Evolutionary conservation across 2,329 filamentous ascomycete genomes (phyloP), one percentile per base, ranked within the genome.

Genomic region (Pseudocercospora eumusae): DNA sequence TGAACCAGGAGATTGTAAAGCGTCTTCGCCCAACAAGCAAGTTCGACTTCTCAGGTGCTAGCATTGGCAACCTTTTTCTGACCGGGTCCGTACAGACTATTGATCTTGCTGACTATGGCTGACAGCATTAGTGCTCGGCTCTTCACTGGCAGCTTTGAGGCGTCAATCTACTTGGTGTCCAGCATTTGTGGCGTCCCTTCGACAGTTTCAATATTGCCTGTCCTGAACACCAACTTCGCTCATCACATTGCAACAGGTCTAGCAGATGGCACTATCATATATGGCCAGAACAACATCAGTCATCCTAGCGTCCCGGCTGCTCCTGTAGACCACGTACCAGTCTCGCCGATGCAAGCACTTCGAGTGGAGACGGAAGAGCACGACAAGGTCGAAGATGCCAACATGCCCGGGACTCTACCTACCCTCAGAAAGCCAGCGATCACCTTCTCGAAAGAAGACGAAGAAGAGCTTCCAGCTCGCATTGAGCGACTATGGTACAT

Each of bases 401-500:
- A 92, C 68, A 81, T 92, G 1, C 91, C 91, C 0, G 91, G 93
- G 1, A 92, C 90, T 0, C 81, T 97, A 0, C 91, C 92, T 0
- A 89, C 86, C 0, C 81, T 98, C 1, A 84, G 93, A 6, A 87
- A 89, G 61, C 91, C 89, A 56, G 91, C 96, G 65, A 92, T 97
- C 63, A 81, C 82, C 4, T 96, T 96, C 74, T 89, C 84, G 71
- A 98, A 98, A 77, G 81, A 71, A 2, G 81, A 85, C 42, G 88
- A 92, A 65, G 86, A 90, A 64, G 90, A 93, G 59, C 81, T 98
- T 1, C 84, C 91, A 0, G 83, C 89, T 0, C 84, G 91, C 27
- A 96, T 98, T 68, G 82, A 88, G 59, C 81, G 93, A 2, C 83
- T 98, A 31, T 98, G 92, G 92, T 98, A 98, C 79, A 98, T 98